Percentiles rank a stretch among this genome's conserved stretches.
Conservation (phyloP, 441 rosid genomes). For the Sinapis alba region DNA sequence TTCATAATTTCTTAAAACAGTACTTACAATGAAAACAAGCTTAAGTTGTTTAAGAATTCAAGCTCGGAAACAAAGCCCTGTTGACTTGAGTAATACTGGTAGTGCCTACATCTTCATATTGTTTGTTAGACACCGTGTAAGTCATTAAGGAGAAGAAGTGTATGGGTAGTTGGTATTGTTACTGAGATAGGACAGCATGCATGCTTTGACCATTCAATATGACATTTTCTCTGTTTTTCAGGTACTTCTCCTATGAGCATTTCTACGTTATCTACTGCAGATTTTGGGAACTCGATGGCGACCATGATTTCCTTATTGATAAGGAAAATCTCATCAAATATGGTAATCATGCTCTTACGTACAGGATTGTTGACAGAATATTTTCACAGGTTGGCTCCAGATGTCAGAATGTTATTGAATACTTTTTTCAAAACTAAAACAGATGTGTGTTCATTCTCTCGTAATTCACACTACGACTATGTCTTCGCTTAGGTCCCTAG, state of each 20-base stretch:
- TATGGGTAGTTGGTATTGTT: too few species aligned
- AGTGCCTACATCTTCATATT: neutral
- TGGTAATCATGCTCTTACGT: conserved; percentile 67
- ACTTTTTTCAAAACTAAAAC: neutral
- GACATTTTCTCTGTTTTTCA: conserved; percentile 39
- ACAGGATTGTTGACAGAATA: conserved; percentile 66
- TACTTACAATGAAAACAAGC: too few species aligned
- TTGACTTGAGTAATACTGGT: conserved; percentile 1
- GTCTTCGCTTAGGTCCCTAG: conserved; percentile 57
- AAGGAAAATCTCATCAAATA: conserved; percentile 63
- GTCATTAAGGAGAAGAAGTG: too few species aligned
- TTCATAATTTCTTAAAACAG: neutral
- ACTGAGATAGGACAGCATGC: conserved; percentile 8
- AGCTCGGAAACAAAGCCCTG: too few species aligned
- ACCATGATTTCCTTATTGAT: conserved; percentile 67
- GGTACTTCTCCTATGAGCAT: conserved; percentile 78
- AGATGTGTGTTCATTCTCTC: too few species aligned
- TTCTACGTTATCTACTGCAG: conserved; percentile 70
- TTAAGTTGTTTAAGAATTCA: too few species aligned
- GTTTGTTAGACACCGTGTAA: neutral
- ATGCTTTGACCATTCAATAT: conserved; percentile 12
- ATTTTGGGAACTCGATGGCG: conserved; percentile 68
- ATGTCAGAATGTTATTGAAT: conserved; percentile 15
- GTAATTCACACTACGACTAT: too few species aligned
- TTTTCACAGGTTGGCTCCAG: conserved; percentile 61